Evolutionary conservation across 2,329 filamentous ascomycete species (phyloP).

Genomic region (Fusarium beomiforme): DNA sequence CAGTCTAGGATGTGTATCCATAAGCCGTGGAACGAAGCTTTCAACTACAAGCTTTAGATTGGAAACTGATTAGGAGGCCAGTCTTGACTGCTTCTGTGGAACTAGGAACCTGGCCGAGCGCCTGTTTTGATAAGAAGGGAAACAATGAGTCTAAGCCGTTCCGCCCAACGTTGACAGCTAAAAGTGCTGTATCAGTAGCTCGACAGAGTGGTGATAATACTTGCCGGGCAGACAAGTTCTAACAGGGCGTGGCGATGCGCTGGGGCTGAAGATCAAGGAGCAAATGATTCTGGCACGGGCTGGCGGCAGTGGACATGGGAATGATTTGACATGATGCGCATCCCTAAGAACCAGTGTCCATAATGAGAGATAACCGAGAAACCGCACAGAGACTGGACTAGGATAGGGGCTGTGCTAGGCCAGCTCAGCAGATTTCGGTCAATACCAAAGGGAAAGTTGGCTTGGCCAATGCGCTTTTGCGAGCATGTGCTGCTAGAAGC

Average conservation of each 20-base stretch:
- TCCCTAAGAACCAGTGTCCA: not conserved
- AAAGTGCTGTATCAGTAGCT: not conserved
- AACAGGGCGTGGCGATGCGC: slow-evolving; percentile 29
- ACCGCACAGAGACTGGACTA: not conserved
- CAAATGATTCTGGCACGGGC: slow-evolving; percentile 33
- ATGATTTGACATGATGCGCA: slow-evolving; percentile 14
- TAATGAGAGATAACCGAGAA: slow-evolving; percentile 18
- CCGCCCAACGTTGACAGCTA: slow-evolving; percentile 3
- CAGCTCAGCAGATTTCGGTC: slow-evolving; percentile 34
- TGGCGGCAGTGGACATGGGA: slow-evolving; percentile 34
- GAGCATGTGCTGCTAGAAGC: slow-evolving; percentile 16
- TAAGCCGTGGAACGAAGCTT: slow-evolving; percentile 7
- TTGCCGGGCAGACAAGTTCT: slow-evolving; percentile 14
- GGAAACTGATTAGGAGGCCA: not conserved
- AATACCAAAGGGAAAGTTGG: slow-evolving; percentile 27
- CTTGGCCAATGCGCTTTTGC: slow-evolving; percentile 8
- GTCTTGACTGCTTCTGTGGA: slow-evolving; percentile 23
- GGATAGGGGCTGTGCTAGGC: slow-evolving; percentile 31
- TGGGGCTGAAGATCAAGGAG: slow-evolving; percentile 36
- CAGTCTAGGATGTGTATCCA: not conserved
- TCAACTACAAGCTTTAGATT: not conserved
- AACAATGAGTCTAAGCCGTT: not conserved
- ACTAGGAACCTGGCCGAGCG: not conserved
- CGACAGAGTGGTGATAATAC: slow-evolving; percentile 6
- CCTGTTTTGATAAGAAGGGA: not conserved